Evolutionary conservation across 1,284 basidiomycete genomes (phyloP), one percentile per base, ranked within the genome.

Genomic region (Moesziomyces antarcticus): DNA sequence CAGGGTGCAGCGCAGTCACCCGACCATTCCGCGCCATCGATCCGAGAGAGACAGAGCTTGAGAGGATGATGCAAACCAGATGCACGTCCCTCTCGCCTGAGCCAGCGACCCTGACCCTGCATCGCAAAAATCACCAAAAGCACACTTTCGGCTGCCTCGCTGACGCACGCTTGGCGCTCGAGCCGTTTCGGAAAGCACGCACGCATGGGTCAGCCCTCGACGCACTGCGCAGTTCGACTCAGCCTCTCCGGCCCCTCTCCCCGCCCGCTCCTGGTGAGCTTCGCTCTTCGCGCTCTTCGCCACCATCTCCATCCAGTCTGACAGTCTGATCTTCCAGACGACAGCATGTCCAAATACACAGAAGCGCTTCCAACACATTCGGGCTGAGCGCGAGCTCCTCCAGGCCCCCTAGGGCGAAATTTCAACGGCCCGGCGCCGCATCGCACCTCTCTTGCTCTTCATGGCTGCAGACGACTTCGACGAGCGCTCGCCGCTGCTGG

Each of bases 401-500:
- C 30, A 42, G 48, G 30, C 43, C 8, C 5, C 10, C 3, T 40
- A 52, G 51, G 42, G 46, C 27, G 27, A 42, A 25, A 21, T 21
- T 21, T 24, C 41, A 24, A 40, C 13, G 41, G 20, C 37, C n/a
- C 20, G 18, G 37, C 7, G 11, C 14, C 14, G 37, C 37, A 22
- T 14, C 16, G 27, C 16, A 14, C 18, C n/a, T 2, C 16, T 22
- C 33, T 6, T 33, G 21, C 14, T 44, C 46, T 40, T 6, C n/a
- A 63, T 63, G 59, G 52, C n/a, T 13, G 14, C 56, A 5, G 33
- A 42, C 18, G 37, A 48, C 13, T 21, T 58, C 4, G 66, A 64
- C 37, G 72, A 74, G 35, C 46, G 62, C 10, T 55, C 58, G 40
- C 66, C 72, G 21, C 48, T 74, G 51, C 56, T 74, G 22, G 27